Conservation (phyloP, 2,329 filamentous ascomycete species). For the Diaporthe helianthi region DNA sequence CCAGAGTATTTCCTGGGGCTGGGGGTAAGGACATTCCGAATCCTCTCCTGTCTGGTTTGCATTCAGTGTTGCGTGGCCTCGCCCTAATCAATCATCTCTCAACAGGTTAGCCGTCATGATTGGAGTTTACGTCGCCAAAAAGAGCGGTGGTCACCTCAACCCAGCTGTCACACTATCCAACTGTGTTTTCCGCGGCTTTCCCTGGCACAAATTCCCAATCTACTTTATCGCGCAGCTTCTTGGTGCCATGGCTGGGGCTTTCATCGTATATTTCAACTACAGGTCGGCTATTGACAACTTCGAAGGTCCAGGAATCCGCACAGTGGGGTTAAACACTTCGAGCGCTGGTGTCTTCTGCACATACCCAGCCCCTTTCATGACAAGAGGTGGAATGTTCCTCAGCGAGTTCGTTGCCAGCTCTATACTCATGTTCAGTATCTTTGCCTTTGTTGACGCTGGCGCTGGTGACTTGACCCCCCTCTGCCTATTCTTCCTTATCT, state of each 20-base stretch:
- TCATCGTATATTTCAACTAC: conserved; percentile 69
- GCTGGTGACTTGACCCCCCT: conserved; percentile 66
- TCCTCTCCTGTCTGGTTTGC: neutral
- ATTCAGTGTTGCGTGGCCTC: neutral
- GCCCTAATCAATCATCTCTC: neutral
- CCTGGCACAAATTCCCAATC: conserved; percentile 73
- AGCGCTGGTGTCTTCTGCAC: conserved; percentile 78
- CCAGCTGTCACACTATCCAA: conserved; percentile 75
- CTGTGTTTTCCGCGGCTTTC: conserved; percentile 71
- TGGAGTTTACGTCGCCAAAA: conserved; percentile 70
- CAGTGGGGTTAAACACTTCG: conserved; percentile 64
- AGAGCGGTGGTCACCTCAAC: conserved; percentile 73
- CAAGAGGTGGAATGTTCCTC: conserved; percentile 72
- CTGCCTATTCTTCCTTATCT: conserved; percentile 74
- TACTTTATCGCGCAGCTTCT: conserved; percentile 72
- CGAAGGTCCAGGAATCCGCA: conserved; percentile 67
- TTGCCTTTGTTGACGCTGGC: conserved; percentile 69
- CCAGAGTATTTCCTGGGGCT: conserved; percentile 58
- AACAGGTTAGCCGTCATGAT: conserved; percentile 71
- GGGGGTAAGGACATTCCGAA: conserved; percentile 49
- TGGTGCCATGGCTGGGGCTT: conserved; percentile 69
- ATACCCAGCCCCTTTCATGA: conserved; percentile 72
- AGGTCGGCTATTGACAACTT: conserved; percentile 68
- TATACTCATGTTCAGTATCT: conserved; percentile 75
- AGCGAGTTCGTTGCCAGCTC: conserved; percentile 73